Evolutionary conservation across 2,329 filamentous ascomycete species (phyloP).

Genomic region (Neonectria faginata): DNA sequence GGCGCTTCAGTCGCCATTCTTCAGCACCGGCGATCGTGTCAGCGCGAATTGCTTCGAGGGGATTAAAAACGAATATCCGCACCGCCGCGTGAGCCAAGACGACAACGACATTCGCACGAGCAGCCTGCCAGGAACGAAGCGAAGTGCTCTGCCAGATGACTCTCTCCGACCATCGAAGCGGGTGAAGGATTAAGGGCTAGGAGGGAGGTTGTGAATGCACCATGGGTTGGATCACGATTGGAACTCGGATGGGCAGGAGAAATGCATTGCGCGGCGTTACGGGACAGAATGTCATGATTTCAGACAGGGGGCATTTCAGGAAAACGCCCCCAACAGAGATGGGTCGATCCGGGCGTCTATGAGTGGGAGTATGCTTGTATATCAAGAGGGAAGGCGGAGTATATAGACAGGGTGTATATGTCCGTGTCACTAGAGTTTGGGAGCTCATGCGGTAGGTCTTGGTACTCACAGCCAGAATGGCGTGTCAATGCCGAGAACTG

Average conservation of each 20-base stretch:
- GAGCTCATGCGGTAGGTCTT: background rate
- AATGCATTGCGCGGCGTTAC: constrained; percentile 36
- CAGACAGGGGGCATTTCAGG: constrained; percentile 7
- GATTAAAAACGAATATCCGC: constrained; percentile 87
- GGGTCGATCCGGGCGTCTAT: constrained; percentile 35
- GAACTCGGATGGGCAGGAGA: constrained; percentile 1
- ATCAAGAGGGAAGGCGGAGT: background rate
- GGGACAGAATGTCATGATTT: constrained; percentile 15
- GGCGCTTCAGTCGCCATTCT: constrained; percentile 92
- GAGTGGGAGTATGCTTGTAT: constrained; percentile 3
- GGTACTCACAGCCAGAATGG: background rate
- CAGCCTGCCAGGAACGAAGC: constrained; percentile 90
- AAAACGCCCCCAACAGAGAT: background rate
- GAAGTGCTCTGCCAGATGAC: constrained; percentile 87
- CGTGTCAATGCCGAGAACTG: background rate
- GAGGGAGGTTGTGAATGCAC: background rate
- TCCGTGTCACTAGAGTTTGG: too few relatives aligned
- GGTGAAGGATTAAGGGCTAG: constrained; percentile 63
- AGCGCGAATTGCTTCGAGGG: constrained; percentile 92
- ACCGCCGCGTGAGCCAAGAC: constrained; percentile 90
- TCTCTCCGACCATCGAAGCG: constrained; percentile 72
- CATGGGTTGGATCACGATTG: constrained; percentile 8
- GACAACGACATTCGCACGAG: constrained; percentile 95
- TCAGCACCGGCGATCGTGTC: constrained; percentile 78
- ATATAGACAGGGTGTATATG: background rate